A percentile compares a stretch with the other conserved stretches of the same genome.
Conservation (phyloP, 768 basidiomycete genomes). For the Lenzites betulinus region DNA sequence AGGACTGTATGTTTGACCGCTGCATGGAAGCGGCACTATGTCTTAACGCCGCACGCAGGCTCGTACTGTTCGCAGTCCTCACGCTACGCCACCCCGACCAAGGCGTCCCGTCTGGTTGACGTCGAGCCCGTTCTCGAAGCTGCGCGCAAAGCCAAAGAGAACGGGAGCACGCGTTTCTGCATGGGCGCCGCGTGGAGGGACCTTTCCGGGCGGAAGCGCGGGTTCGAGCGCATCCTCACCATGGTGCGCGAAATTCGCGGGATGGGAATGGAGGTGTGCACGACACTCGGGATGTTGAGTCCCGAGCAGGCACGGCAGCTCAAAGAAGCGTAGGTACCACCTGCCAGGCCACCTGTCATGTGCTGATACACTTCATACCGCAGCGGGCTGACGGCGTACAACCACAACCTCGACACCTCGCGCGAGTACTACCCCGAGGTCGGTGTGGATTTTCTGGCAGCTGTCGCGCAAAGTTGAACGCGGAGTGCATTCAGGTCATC, state of each 20-base stretch:
- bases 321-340: conserved; percentile 79
- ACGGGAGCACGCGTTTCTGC: conserved; percentile 96
- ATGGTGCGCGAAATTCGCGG: conserved; percentile 91
- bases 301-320: conserved; percentile 90
- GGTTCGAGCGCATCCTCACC: conserved; percentile 88
- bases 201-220: conserved; percentile 87
- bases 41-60: conserved; percentile 46
- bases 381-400: conserved; percentile 94
- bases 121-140: conserved; percentile 92
- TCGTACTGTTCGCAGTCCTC: conserved; percentile 98
- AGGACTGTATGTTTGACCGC: conserved; percentile 76
- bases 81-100: conserved; percentile 86
- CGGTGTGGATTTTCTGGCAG: conserved; percentile 18
- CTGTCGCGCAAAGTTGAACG: not conserved
- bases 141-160: conserved; percentile 91
- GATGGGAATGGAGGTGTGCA: conserved; percentile 99
- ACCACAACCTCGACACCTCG: conserved; percentile 98
- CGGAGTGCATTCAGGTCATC: conserved; percentile 66
- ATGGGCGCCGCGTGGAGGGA: conserved; percentile 99
- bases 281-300: conserved; percentile 95
- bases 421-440: conserved; percentile 95
- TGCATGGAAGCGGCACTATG: conserved; percentile 1
- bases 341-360: conserved; percentile 1
- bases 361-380: conserved; percentile 8
- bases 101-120: conserved; percentile 84